A percentile compares a stretch with the other conserved stretches of the same genome.
phyloP scores from a whole-genome alignment of 2,329 filamentous ascomycete species.

The Verticillium dahliae region DNA sequence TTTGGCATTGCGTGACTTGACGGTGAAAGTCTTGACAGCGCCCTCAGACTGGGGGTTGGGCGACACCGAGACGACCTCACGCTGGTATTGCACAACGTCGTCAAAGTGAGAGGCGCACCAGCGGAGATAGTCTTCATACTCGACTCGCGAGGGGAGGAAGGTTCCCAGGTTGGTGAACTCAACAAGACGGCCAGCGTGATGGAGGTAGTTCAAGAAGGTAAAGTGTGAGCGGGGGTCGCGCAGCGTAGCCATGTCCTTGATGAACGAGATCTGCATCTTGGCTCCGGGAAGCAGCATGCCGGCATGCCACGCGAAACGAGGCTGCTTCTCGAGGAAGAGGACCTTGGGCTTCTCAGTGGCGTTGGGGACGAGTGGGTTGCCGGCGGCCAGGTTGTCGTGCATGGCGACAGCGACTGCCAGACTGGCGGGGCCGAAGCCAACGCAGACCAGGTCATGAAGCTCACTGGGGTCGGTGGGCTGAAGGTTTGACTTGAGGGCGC shows the following conservation, averaged over 20 bases:
- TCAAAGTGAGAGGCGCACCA: slow-evolving; percentile 86
- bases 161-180: slow-evolving; percentile 88
- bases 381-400: slow-evolving; percentile 63
- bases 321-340: slow-evolving; percentile 82
- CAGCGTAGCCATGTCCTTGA: slow-evolving; percentile 90
- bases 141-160: slow-evolving; percentile 76
- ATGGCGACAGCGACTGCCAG: slow-evolving; percentile 84
- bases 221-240: slow-evolving; percentile 85
- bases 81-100: slow-evolving; percentile 64
- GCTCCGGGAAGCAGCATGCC: slow-evolving; percentile 92
- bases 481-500: slow-evolving; percentile 25
- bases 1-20: slow-evolving; percentile 56
- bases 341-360: slow-evolving; percentile 56
- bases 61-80: slow-evolving; percentile 67
- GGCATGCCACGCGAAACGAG: slow-evolving; percentile 81
- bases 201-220: slow-evolving; percentile 93
- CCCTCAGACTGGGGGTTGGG: slow-evolving; percentile 35
- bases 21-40: slow-evolving; percentile 57
- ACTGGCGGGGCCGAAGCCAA: slow-evolving; percentile 89
- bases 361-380: not conserved
- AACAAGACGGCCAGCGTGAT: slow-evolving; percentile 71
- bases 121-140: slow-evolving; percentile 92
- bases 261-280: slow-evolving; percentile 96
- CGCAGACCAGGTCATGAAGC: slow-evolving; percentile 78
- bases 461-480: slow-evolving; percentile 49